phyloP scores from a whole-genome alignment of 345 rosid genomes.

The Salix brachista region DNA sequence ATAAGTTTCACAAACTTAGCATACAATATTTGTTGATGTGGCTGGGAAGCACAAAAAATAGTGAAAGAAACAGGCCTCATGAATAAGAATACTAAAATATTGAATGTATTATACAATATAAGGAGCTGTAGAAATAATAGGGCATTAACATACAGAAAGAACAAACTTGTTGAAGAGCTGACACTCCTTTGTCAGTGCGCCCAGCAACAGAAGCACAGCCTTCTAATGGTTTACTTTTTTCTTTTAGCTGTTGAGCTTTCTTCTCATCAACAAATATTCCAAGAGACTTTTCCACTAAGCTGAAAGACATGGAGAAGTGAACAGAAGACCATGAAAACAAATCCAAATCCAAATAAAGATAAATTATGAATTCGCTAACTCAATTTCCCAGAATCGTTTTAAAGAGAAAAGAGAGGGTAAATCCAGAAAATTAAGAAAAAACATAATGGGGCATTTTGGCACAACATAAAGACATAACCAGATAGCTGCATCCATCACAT shows the following conservation, averaged over 20 bases:
- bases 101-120: not conserved
- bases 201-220: constrained; percentile 85
- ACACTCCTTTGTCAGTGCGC: constrained; percentile 96
- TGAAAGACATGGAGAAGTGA: constrained; percentile 21
- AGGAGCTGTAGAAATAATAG: not conserved
- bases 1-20: not conserved
- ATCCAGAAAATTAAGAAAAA: too few relatives aligned
- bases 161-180: constrained; percentile 93
- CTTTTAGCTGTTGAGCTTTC: constrained; percentile 74
- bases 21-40: not conserved
- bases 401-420: not conserved
- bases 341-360: not conserved
- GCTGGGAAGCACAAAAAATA: not conserved
- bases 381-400: not conserved
- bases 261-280: constrained; percentile 84
- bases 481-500: too few relatives aligned
- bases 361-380: not conserved
- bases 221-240: constrained; percentile 70
- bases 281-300: constrained; percentile 72
- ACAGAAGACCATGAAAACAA: not conserved
- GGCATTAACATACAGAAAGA: constrained; percentile 72
- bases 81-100: not conserved
- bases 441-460: too few relatives aligned
- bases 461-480: too few relatives aligned
- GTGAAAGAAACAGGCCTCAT: not conserved